Evolutionary conservation across 257 asterid genomes (phyloP).

Genomic region (Nicotiana paniculata): DNA sequence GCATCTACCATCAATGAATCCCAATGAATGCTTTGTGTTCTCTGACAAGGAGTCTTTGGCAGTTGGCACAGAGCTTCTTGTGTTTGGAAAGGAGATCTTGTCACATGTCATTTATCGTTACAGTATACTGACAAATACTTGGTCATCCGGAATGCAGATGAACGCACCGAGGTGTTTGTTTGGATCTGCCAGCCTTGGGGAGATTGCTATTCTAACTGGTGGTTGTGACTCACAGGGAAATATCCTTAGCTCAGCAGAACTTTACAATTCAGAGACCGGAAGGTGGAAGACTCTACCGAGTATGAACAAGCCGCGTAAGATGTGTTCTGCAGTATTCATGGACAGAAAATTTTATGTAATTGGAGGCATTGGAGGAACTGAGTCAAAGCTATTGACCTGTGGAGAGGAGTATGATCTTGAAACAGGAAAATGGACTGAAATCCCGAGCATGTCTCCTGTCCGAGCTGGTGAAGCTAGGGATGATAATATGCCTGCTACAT

Average conservation of each 20-base stretch:
- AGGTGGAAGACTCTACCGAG: conserved; percentile 61
- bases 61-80: conserved; percentile 97
- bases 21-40: conserved; percentile 60
- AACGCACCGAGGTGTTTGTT: conserved; percentile 70
- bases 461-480: conserved; percentile 36
- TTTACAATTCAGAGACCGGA: conserved; percentile 40
- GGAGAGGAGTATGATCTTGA: conserved; percentile 49
- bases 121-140: conserved; percentile 76
- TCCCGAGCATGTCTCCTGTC: conserved; percentile 76
- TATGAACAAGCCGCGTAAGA: conserved; percentile 72
- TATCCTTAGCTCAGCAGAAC: conserved; percentile 60
- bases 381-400: conserved; percentile 39
- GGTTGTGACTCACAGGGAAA: conserved; percentile 62
- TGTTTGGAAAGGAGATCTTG: conserved; percentile 65
- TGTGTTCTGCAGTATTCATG: conserved; percentile 90
- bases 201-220: conserved; percentile 80
- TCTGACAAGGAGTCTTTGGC: conserved; percentile 92
- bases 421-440: conserved; percentile 61
- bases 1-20: conserved; percentile 72
- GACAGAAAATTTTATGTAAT: conserved; percentile 61
- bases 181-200: conserved; percentile 88
- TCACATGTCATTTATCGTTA: conserved; percentile 69
- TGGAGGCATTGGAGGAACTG: conserved; percentile 67
- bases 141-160: conserved; percentile 85
- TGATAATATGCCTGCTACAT: conserved; percentile 39